Base-by-base conservation (phyloP, 2,329 filamentous ascomycete genomes). In the Plenodomus lindquistii region DNA sequence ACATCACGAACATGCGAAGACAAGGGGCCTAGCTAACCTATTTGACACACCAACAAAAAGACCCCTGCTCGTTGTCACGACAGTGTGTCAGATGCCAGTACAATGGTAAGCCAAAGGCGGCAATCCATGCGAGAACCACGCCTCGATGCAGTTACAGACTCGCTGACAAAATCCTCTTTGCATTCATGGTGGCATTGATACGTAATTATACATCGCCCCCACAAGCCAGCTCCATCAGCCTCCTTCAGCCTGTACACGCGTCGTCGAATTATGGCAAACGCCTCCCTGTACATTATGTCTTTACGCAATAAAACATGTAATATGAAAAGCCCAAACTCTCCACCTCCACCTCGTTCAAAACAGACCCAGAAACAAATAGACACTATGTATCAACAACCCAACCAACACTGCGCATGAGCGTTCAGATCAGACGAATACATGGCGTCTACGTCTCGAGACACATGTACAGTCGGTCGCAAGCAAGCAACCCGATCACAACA, bases 361-460 rank as follows among this genome's bases (percentile, higher is more conserved):
- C 19, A n/a, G 16, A 17, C 27, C 21, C 22, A 24, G 22, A 37
- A 15, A 37, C 31, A 37, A 34, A 40, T 19, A 34, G n/a, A 43
- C 22, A 16, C 6, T 13, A 31, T n/a, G n/a, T n/a, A 40, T 37
- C 11, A 16, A 17, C 38, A 31, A 31, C 27, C 27, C 10, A 31
- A 8, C 27, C 27, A 40, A 35, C 53, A 52, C 49, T 47, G 29
- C 57, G 59, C 63, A 55, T 60, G 63, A 60, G 64, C 64, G 53
- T 66, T 70, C 64, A 66, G 45, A 46, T 70, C 62, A 40, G 22
- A 21, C 7, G 45, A 45, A 55, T 4, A 31, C 9, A 31, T 31
- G 11, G 6, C 10, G 11, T 7, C 27, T 31, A 31, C 27, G 27
- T 31, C 9, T 31, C 15, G 27, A 31, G 27, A 31, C 27, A 31